Base-by-base conservation (phyloP, 305 asterid genomes). In the Stenogyne calaminthoides region DNA sequence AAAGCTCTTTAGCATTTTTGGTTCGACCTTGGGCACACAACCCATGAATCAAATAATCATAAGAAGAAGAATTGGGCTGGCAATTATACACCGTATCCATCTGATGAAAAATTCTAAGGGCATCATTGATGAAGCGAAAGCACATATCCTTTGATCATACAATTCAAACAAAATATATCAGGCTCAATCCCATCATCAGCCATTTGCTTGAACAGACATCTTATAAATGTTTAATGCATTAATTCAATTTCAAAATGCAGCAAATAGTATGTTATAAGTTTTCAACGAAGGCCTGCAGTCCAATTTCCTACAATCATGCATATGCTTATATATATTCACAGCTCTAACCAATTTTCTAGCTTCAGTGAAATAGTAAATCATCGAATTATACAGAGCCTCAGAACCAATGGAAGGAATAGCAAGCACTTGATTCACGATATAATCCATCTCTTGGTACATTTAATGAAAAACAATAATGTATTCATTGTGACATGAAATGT, bases 71-170 rank as follows among this genome's bases (percentile, higher is more conserved):
- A 67, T 91, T 88, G 6, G 98, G 97, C 59, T 72, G 67, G 72
- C 96, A 91, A 57, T 74, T 72, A 69, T 91, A 94, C 51, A 80
- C 92, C 76, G 70, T 87, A 1, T 84, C 97, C 91, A 91, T 85
- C 82, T 94, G 97, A 84, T 94, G 97, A 77, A 88, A 94, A 78
- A 94, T 77, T 76, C 97, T 85, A 9, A 94, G 91, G 10, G 97
- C 98, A 73, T 94, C 98, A 75, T 94, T 91, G 9, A 94, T 94
- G 97, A 77, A 91, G 89, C 0, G 97, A 91, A 55, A 94, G 83
- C 78, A 94, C 98, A 67, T 94, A 94, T 9, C 98, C 98, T 76
- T 94, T 94, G 73, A 94, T 94, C 97, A 94, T 83, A 57, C 83
- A 86, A 82, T 94, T 94, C 88, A 94, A 82, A 22, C 94, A 79